phyloP scores from a whole-genome alignment of 192 early-diverging fungal species.

The Backusella luteola region DNA sequence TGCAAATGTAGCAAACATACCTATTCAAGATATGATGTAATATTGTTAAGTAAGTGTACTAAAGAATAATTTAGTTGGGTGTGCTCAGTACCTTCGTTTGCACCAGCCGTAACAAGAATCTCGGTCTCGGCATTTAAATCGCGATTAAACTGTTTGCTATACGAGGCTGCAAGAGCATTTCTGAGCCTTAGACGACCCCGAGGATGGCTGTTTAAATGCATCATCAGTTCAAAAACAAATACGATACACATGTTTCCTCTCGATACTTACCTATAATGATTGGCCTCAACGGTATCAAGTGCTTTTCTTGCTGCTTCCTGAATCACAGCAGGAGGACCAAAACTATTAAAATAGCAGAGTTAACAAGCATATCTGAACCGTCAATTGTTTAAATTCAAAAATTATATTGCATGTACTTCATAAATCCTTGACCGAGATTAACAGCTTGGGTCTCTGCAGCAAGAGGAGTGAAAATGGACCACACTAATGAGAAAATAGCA shows the following conservation, averaged over 20 bases:
- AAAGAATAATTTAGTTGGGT: neutral
- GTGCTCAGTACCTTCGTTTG: slow-evolving; percentile 67
- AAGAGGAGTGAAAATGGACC: slow-evolving; percentile 87
- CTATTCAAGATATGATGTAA: slow-evolving; percentile 24
- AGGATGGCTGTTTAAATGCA: slow-evolving; percentile 46
- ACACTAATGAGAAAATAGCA: slow-evolving; percentile 47
- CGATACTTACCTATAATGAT: slow-evolving; percentile 78
- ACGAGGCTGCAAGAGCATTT: slow-evolving; percentile 74
- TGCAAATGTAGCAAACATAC: slow-evolving; percentile 76
- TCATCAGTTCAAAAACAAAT: slow-evolving; percentile 29
- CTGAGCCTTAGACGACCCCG: slow-evolving; percentile 61
- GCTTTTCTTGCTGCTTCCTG: slow-evolving; percentile 74
- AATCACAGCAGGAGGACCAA: slow-evolving; percentile 90
- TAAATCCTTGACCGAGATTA: slow-evolving; percentile 90
- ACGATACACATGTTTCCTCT: slow-evolving; percentile 4
- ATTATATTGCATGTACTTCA: slow-evolving; percentile 53
- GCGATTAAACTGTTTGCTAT: slow-evolving; percentile 66
- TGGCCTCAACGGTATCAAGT: slow-evolving; percentile 56
- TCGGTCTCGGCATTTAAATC: slow-evolving; percentile 73
- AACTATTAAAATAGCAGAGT: slow-evolving; percentile 48
- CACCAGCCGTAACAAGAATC: slow-evolving; percentile 88
- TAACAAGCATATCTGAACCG: neutral
- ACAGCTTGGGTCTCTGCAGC: slow-evolving; percentile 81
- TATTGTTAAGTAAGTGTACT: neutral
- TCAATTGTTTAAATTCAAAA: neutral